Percentiles rank a stretch among this genome's conserved stretches.
phyloP scores from a whole-genome alignment of 768 basidiomycete species.

The Leccinum rimulosum region DNA sequence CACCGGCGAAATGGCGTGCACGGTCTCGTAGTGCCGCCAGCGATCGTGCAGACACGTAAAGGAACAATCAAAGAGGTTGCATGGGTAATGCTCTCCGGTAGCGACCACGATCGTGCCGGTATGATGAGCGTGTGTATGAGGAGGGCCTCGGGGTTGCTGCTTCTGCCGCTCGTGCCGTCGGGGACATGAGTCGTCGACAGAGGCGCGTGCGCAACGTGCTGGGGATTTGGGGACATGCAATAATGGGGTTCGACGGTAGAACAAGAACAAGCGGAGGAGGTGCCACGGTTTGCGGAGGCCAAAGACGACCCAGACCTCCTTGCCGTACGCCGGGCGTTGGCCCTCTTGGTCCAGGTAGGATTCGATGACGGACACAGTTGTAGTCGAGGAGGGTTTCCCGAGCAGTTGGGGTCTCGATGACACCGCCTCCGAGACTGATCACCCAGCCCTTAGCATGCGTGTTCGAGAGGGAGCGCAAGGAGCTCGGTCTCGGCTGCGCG shows the following conservation, averaged over 20 bases:
- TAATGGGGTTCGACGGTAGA: constrained; percentile 38
- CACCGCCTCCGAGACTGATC: constrained; percentile 90
- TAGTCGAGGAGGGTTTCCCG: constrained; percentile 71
- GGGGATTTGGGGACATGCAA: constrained; percentile 39
- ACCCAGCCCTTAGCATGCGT: constrained; percentile 59
- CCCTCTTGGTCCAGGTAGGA: constrained; percentile 75
- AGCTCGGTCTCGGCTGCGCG: constrained; percentile 72
- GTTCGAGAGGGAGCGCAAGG: constrained; percentile 63
- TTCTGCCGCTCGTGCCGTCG: constrained; percentile 13
- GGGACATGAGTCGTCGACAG: constrained; percentile 13
- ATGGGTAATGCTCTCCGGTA: constrained; percentile 60
- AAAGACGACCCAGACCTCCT: constrained; percentile 82
- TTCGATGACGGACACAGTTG: constrained; percentile 65
- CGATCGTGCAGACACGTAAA: constrained; percentile 81
- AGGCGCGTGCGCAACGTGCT: constrained; percentile 25
- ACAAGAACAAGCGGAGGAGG: constrained; percentile 26
- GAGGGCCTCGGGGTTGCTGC: constrained; percentile 6
- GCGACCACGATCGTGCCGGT: constrained; percentile 12
- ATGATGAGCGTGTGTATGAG: constrained; percentile 7
- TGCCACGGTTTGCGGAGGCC: constrained; percentile 70
- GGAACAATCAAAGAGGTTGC: constrained; percentile 73
- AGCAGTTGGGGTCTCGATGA: constrained; percentile 82
- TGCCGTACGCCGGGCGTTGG: constrained; percentile 84
- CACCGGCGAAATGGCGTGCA: constrained; percentile 62
- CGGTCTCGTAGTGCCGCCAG: constrained; percentile 78